A percentile compares a stretch with the other conserved stretches of the same genome.
phyloP scores from a whole-genome alignment of 768 basidiomycete species.

The Guyanaporus albipodus region DNA sequence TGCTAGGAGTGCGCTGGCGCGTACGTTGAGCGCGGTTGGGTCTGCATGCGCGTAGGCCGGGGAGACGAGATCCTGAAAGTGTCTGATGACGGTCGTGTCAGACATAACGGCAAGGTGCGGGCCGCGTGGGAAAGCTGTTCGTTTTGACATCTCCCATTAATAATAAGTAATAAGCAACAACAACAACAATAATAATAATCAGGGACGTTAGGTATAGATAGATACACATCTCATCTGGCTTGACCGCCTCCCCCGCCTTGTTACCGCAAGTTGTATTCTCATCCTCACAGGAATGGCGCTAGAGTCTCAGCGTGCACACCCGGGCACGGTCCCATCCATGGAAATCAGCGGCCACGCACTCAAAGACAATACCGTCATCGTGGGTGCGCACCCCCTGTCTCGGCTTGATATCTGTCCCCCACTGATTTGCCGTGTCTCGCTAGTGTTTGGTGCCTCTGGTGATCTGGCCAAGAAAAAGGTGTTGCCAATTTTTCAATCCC shows the following conservation, averaged over 20 bases:
- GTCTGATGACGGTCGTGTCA: conserved; percentile 50
- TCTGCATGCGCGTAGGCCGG: conserved; percentile 44
- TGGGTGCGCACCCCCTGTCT: conserved; percentile 54
- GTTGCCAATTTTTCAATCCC: conserved; percentile 18
- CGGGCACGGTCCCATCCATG: conserved; percentile 91
- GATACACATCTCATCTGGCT: conserved; percentile 28
- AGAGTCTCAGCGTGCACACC: conserved; percentile 51
- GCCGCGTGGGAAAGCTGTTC: conserved; percentile 2
- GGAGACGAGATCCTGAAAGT: conserved; percentile 61
- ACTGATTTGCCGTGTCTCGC: conserved; percentile 9
- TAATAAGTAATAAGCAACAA: too few relatives aligned
- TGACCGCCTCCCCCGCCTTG: not conserved
- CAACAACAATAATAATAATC: too few relatives aligned
- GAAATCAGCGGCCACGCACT: conserved; percentile 65
- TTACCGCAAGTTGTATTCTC: not conserved
- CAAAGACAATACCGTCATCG: conserved; percentile 84
- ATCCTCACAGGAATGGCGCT: conserved; percentile 18
- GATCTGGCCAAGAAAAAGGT: conserved; percentile 99
- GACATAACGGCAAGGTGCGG: conserved; percentile 21
- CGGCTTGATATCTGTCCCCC: conserved; percentile 5
- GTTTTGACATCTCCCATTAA: too few relatives aligned
- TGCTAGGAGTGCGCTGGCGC: conserved; percentile 72
- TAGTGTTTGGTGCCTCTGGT: conserved; percentile 93
- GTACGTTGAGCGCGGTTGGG: conserved; percentile 47
- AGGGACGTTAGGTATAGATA: too few relatives aligned